These are phyloP conservation scores for Andrographis paniculata DNA, from an alignment of 305 asterid genomes.

Conservation along the genomic window DNA sequence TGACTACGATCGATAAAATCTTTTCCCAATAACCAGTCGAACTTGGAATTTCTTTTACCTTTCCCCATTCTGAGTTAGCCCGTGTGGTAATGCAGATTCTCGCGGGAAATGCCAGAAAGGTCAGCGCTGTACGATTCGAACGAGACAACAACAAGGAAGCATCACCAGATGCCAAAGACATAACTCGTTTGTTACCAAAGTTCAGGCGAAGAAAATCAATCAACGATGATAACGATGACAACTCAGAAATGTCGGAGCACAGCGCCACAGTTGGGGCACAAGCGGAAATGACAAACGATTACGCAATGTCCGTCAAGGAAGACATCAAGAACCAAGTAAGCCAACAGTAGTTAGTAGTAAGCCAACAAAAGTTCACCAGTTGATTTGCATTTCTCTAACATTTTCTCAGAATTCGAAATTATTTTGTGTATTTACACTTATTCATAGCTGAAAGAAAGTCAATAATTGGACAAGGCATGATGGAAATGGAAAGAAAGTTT, in stretches of 20 bases:
- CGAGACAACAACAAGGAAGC: slow-evolving; percentile 46
- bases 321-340: slow-evolving; percentile 11
- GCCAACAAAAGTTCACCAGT: no score
- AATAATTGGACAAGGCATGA: no score
- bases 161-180: slow-evolving; percentile 21
- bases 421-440: no score
- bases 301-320: slow-evolving; percentile 46
- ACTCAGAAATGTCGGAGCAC: slow-evolving; percentile 15
- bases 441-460: no score
- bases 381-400: no score
- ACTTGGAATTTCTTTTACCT: no score
- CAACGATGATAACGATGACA: slow-evolving; percentile 25
- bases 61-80: no score
- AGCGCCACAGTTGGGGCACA: slow-evolving; percentile 25
- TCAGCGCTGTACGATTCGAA: slow-evolving; percentile 90
- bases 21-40: no score
- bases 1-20: no score
- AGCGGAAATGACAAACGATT: slow-evolving; percentile 26
- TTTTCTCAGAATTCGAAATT: no score
- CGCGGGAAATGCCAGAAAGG: slow-evolving; percentile 96
- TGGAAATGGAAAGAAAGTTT: no score
- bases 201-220: slow-evolving; percentile 56
- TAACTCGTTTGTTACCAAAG: slow-evolving; percentile 55
- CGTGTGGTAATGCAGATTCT: slow-evolving; percentile 50
- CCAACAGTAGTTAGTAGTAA: neutral